These are phyloP conservation scores for Plasmopara muralis DNA, from an alignment of 352 stramenopile genomes.

Conservation along the genomic window DNA sequence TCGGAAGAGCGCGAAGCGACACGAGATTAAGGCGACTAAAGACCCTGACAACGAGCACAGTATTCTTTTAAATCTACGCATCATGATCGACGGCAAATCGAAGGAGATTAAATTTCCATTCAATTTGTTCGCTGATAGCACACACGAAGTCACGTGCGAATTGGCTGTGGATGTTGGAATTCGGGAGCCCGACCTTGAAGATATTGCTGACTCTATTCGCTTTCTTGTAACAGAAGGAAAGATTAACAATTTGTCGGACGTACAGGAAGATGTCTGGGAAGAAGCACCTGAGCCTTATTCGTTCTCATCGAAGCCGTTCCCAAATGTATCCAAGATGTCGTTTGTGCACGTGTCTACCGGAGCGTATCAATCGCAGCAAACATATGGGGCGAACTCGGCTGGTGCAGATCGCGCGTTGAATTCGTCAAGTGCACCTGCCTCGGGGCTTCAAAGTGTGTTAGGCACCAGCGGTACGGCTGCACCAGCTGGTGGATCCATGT, in stretches of 20 bases:
- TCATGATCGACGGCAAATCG: slow-evolving; percentile 88
- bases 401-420: slow-evolving; percentile 18
- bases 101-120: slow-evolving; percentile 96
- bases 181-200: slow-evolving; percentile 86
- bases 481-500: slow-evolving; percentile 8
- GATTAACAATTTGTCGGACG: slow-evolving; percentile 74
- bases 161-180: slow-evolving; percentile 92
- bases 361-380: slow-evolving; percentile 24
- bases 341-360: slow-evolving; percentile 37
- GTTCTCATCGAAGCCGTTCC: slow-evolving; percentile 70
- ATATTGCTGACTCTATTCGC: slow-evolving; percentile 92
- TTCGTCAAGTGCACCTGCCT: slow-evolving; percentile 15
- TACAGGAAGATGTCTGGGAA: slow-evolving; percentile 80
- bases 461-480: slow-evolving; percentile 8
- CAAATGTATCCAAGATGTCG: slow-evolving; percentile 76
- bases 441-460: slow-evolving; percentile 17
- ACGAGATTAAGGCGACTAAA: slow-evolving; percentile 79
- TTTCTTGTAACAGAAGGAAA: slow-evolving; percentile 82
- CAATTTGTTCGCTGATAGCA: slow-evolving; percentile 91
- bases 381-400: slow-evolving; percentile 18
- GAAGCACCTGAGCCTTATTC: slow-evolving; percentile 79
- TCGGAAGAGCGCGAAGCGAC: slow-evolving; percentile 61
- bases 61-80: slow-evolving; percentile 85
- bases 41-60: slow-evolving; percentile 77
- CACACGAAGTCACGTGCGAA: slow-evolving; percentile 92